phyloP scores from a whole-genome alignment of 2,329 filamentous ascomycete species.

The Cryphonectria nitschkei region DNA sequence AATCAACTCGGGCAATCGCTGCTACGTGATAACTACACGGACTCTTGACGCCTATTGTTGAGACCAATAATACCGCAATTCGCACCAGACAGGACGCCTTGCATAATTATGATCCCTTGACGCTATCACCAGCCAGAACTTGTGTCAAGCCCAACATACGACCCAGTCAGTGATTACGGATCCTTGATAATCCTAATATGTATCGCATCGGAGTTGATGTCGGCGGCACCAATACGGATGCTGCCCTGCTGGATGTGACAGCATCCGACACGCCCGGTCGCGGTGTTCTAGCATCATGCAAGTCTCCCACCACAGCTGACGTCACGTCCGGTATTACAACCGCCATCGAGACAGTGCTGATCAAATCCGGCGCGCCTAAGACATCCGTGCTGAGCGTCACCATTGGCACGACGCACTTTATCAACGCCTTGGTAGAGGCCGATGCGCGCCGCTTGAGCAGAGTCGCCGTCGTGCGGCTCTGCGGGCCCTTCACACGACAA shows the following conservation, averaged over 20 bases:
- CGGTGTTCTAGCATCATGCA: constrained; percentile 54
- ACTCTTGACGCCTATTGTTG: neutral
- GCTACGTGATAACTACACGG: neutral
- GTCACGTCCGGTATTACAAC: constrained; percentile 51
- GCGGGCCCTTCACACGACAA: constrained; percentile 56
- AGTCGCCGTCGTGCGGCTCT: constrained; percentile 59
- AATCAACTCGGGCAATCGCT: neutral
- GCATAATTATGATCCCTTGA: neutral
- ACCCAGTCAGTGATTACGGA: neutral
- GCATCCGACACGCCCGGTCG: constrained; percentile 40
- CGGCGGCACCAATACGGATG: constrained; percentile 58
- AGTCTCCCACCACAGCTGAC: constrained; percentile 52
- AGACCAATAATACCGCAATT: neutral
- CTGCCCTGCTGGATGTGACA: constrained; percentile 52
- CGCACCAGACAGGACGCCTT: neutral
- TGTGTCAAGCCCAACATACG: neutral
- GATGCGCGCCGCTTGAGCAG: constrained; percentile 51
- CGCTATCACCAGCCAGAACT: neutral
- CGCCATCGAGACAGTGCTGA: constrained; percentile 49
- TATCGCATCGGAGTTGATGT: constrained; percentile 52
- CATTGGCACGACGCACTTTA: constrained; percentile 61
- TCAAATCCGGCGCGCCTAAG: constrained; percentile 36
- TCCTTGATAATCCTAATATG: constrained; percentile 13
- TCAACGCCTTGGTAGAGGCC: constrained; percentile 61
- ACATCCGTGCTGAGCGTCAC: constrained; percentile 51